Evolutionary conservation across 108 stramenopile genomes (phyloP), one percentile per base, ranked within the genome.

Genomic region (Cyclotella baltica): DNA sequence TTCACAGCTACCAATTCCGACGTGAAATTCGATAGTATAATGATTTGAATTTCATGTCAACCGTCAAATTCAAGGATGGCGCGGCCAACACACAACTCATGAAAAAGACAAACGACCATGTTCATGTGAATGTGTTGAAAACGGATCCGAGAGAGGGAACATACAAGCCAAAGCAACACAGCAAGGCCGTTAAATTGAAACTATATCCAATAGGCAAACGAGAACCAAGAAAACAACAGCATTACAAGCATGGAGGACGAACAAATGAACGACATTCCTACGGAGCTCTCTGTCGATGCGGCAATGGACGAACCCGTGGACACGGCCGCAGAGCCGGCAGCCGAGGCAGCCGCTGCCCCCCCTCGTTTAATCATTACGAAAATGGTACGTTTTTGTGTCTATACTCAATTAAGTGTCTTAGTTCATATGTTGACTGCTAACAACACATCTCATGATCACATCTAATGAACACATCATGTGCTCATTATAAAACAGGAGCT

Each of bases 401-500:
- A 11, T 43, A 13, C 8, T 43, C 13, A 43, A 13, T 13, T 43
- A 43, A 43, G 13, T 43, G 13, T 43, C 40, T 11, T 11, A 43
- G 11, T 11, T 25, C 5, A 3, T 5, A n/a, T 3, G 11, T 25
- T 23, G 2, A n/a, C 55, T 25, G 15, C 61, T 25, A 62, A 29
- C 35, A 18, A 34, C 31, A 11, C 10, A 15, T n/a, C n/a, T n/a
- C n/a, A n/a, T n/a, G n/a, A n/a, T n/a, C 3, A n/a, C 61, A 6
- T 28, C 29, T 28, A 4, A 31, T 53, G 3, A 38, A 29, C 43
- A 48, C 77, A 88, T 31, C 88, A 96, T 34, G 87, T 97, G 35
- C 93, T 98, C 92, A 98, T 98, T 67, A 95, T 93, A 38, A 95
- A 98, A 90, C 95, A 96, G 95, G 91, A 87, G 13, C 87, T 98